phyloP scores from a whole-genome alignment of 768 basidiomycete genomes.

The Lactifluus volemus region DNA sequence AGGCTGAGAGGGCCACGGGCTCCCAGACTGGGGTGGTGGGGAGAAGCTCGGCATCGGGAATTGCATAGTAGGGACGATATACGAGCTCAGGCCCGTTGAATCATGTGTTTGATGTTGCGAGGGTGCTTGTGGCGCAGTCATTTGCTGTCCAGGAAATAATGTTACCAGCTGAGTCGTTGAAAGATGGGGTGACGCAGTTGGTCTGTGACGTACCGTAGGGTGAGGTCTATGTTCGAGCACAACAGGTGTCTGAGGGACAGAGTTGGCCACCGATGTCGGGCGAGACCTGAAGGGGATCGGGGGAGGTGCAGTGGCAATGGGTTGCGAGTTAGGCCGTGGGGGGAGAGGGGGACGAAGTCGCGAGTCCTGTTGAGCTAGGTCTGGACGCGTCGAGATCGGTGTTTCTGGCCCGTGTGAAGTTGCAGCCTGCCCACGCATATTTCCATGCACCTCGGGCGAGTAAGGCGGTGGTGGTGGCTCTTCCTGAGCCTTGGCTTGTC shows the following conservation, averaged over 20 bases:
- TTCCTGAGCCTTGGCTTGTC: slow-evolving; percentile 35
- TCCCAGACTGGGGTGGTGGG: neutral
- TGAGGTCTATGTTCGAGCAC: neutral
- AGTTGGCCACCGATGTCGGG: neutral
- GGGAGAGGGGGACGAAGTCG: slow-evolving; percentile 13
- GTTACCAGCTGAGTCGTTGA: neutral
- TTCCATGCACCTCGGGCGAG: slow-evolving; percentile 39
- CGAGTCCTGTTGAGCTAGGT: neutral
- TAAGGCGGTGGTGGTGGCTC: slow-evolving; percentile 66
- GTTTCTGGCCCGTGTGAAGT: neutral
- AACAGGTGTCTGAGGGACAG: neutral
- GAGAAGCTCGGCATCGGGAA: neutral
- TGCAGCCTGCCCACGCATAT: neutral
- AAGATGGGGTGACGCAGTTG: neutral
- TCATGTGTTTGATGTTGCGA: neutral
- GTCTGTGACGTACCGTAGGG: neutral
- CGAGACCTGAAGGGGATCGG: slow-evolving; percentile 9
- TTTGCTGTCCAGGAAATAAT: neutral
- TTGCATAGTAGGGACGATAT: neutral
- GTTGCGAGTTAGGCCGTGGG: neutral
- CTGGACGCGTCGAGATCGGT: slow-evolving; percentile 11
- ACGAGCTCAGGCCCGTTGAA: neutral
- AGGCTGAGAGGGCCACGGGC: neutral
- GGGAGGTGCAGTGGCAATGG: slow-evolving; percentile 5
- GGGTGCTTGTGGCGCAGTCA: neutral